Conservation (phyloP, 345 rosid species). For the Salix koriyanagi region DNA sequence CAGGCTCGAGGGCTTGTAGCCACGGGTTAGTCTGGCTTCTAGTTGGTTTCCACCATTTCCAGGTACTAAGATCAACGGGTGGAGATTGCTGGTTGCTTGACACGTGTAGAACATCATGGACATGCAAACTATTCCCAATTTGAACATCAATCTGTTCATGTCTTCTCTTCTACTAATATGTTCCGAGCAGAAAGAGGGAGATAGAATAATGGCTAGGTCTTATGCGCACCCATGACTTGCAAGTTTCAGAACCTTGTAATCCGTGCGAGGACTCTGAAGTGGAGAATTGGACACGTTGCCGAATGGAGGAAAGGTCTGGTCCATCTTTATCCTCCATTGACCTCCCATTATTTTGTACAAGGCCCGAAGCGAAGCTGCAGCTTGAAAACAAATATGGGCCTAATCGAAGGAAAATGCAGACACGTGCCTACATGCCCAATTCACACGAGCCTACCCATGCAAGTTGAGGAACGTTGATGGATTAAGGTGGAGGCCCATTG, state of each 20-base stretch:
- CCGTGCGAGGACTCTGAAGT: background rate
- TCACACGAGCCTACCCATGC: too few species aligned
- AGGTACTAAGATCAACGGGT: slow-evolving; percentile 72
- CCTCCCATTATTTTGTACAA: too few species aligned
- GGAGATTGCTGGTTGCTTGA: slow-evolving; percentile 39
- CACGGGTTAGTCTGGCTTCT: slow-evolving; percentile 58
- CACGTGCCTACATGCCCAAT: too few species aligned
- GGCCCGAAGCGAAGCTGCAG: too few species aligned
- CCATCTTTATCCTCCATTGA: too few species aligned
- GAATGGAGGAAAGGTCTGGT: too few species aligned
- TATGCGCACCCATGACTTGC: background rate
- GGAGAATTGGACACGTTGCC: slow-evolving; percentile 3
- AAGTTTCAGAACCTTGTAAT: background rate
- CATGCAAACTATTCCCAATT: background rate
- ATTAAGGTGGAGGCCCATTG: too few species aligned
- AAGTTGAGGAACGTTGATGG: too few species aligned
- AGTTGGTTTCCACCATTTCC: slow-evolving; percentile 90
- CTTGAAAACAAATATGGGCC: too few species aligned
- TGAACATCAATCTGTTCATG: slow-evolving; percentile 18
- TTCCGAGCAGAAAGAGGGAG: background rate
- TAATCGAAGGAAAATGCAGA: too few species aligned
- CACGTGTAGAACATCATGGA: slow-evolving; percentile 33
- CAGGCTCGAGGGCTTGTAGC: slow-evolving; percentile 48
- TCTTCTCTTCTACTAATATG: background rate
- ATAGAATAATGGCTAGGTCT: background rate